These are phyloP conservation scores for Colletotrichum graminicola DNA, from an alignment of 2,329 filamentous ascomycete species.

Conservation along the genomic window DNA sequence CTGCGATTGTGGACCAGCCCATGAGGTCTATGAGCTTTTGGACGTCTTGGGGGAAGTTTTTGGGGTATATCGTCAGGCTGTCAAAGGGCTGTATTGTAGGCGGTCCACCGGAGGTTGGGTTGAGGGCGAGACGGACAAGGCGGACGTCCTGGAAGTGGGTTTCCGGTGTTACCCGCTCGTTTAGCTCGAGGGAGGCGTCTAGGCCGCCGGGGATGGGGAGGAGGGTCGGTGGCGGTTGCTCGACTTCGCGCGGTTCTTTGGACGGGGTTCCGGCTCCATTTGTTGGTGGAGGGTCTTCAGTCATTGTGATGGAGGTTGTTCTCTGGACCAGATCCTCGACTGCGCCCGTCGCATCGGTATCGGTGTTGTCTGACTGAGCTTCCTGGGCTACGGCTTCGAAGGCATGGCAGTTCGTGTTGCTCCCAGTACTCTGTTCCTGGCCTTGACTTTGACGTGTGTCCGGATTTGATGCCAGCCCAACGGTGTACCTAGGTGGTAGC, in stretches of 20 bases:
- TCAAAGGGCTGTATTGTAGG: conserved; percentile 76
- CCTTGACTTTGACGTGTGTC: conserved; percentile 42
- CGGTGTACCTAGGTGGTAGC: conserved; percentile 79
- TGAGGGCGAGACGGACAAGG: conserved; percentile 57
- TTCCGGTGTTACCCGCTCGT: conserved; percentile 78
- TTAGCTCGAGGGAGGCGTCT: conserved; percentile 71
- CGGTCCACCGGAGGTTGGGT: conserved; percentile 43
- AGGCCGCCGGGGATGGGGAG: conserved; percentile 71
- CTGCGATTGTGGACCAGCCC: conserved; percentile 81
- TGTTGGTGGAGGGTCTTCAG: neutral
- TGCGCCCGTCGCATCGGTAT: neutral
- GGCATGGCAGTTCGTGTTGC: neutral
- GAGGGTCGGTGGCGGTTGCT: conserved; percentile 44
- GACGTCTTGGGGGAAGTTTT: conserved; percentile 88
- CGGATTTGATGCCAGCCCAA: conserved; percentile 54
- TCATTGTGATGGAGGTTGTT: conserved; percentile 20
- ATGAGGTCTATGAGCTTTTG: conserved; percentile 81
- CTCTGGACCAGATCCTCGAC: conserved; percentile 9
- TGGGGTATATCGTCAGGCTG: conserved; percentile 84
- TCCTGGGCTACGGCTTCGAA: neutral
- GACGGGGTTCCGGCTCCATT: neutral
- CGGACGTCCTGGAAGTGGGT: conserved; percentile 96
- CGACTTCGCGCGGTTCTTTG: neutral
- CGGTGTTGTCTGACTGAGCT: neutral
- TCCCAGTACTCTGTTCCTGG: neutral